Conservation (phyloP, 306 rosid species). For the Castanea crenata region DNA sequence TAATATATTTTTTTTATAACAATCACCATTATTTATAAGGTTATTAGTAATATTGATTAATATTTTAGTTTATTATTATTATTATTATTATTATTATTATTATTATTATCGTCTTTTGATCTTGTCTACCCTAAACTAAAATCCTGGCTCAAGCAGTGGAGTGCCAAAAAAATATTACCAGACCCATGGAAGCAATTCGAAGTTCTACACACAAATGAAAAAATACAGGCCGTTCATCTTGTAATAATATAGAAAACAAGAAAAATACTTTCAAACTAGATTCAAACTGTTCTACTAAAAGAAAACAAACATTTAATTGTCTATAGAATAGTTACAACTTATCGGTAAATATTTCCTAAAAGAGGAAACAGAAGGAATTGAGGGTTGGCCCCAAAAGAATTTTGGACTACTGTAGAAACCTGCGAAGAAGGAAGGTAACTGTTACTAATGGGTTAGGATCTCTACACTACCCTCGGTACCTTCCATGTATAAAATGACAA, state of each 20-base stretch:
- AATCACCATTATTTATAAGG: too few relatives aligned
- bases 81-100: too few relatives aligned
- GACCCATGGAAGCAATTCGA: too few relatives aligned
- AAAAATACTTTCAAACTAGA: neutral
- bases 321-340: slow-evolving; percentile 33
- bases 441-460: slow-evolving; percentile 36
- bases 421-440: slow-evolving; percentile 20
- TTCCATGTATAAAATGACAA: slow-evolving; percentile 23
- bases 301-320: slow-evolving; percentile 21
- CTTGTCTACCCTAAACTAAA: too few relatives aligned
- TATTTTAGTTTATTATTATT: too few relatives aligned
- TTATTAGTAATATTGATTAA: too few relatives aligned
- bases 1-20: too few relatives aligned
- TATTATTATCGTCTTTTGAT: too few relatives aligned
- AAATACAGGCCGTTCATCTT: too few relatives aligned
- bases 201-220: too few relatives aligned
- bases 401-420: slow-evolving; percentile 29
- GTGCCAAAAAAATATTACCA: too few relatives aligned
- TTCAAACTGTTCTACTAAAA: neutral
- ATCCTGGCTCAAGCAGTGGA: too few relatives aligned
- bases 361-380: slow-evolving; percentile 1
- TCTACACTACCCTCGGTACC: slow-evolving; percentile 40
- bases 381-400: slow-evolving; percentile 27
- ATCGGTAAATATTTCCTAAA: slow-evolving; percentile 15
- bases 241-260: neutral